Evolutionary conservation across 495 filamentous ascomycete genomes (phyloP), one percentile per base, ranked within the genome.

Genomic region (Extremus antarcticus): DNA sequence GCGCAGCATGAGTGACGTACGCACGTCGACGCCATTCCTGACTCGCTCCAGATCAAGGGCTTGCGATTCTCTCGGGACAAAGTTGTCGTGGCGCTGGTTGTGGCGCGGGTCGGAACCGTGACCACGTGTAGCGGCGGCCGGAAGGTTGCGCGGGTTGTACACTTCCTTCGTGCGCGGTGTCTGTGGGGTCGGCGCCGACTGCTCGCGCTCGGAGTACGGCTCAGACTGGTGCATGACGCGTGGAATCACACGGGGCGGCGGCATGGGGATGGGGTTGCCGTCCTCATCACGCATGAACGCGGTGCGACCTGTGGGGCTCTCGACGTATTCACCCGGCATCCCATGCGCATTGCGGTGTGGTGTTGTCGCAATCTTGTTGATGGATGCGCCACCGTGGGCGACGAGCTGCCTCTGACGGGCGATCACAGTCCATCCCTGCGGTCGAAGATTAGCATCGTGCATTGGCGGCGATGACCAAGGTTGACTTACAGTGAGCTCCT

Each of bases 1-100:
- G 9, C 91, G 84, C 23, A 96, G 73, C 92, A 98, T 98, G 55
- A 98, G 38, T 2, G 63, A 61, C 8, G 63, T 65, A 49, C 63
- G 63, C 0, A 63, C 58, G 24, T 65, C 63, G 24, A 22, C 24
- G 16, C 63, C 63, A 1, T 54, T 47, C 13, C 39, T 40, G 29
- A 65, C 56, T 29, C 41, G 49, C 45, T 43, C 22, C 17, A 56
- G 35, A 22, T 53, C 45, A 35, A 65, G 52, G 25, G 24, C 23
- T 22, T 59, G 35, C 39, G 58, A 52, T 35, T 16, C 23, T 17
- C 24, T 17, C n/a, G 48, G 29, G n/a, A n/a, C n/a, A n/a, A n/a
- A 2, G 46, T 48, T 7, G 25, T 22, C 22, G 17, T 48, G 46
- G n/a, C 16, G 3, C 46, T n/a, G 10, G 35, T 10, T 9, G 9